Conservation (phyloP, 495 filamentous ascomycete genomes). For the Immersiella caudata region DNA sequence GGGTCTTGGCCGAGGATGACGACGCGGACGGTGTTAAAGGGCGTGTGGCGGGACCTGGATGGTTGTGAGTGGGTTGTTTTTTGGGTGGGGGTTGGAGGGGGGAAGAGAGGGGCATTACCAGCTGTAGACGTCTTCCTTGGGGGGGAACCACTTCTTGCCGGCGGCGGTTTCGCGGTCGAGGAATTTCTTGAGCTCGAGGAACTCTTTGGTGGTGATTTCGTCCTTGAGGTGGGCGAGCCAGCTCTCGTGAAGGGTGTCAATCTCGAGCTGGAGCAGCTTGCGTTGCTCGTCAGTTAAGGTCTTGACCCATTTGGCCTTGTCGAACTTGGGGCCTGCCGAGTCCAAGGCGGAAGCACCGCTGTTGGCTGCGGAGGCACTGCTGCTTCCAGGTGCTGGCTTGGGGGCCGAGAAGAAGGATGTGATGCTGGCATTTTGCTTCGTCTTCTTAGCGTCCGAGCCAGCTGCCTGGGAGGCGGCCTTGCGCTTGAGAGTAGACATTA, state of each 20-base stretch:
- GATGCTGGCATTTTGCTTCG: conserved; percentile 63
- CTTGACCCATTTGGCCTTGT: conserved; percentile 85
- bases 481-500: conserved; percentile 64
- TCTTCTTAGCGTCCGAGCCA: conserved; percentile 64
- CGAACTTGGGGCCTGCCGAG: conserved; percentile 59
- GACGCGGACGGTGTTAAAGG: conserved; percentile 79
- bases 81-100: neutral
- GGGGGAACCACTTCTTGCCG: conserved; percentile 80
- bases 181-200: conserved; percentile 85
- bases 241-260: conserved; percentile 84
- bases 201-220: conserved; percentile 73
- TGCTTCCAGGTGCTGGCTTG: conserved; percentile 39
- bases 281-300: conserved; percentile 80
- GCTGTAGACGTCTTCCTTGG: conserved; percentile 85
- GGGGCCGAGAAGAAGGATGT: conserved; percentile 57
- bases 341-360: conserved; percentile 29
- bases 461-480: conserved; percentile 61
- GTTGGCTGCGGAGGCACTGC: conserved; percentile 22
- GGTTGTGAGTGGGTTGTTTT: neutral
- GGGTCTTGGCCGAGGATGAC: conserved; percentile 96
- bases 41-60: conserved; percentile 83
- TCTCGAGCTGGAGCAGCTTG: conserved; percentile 80
- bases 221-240: conserved; percentile 89
- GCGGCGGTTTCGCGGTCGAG: conserved; percentile 74
- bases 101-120: conserved; percentile 60